A percentile compares a stretch with the other conserved stretches of the same genome.
phyloP scores from a whole-genome alignment of 2,329 filamentous ascomycete genomes.

The Calonectria fujianensis region DNA sequence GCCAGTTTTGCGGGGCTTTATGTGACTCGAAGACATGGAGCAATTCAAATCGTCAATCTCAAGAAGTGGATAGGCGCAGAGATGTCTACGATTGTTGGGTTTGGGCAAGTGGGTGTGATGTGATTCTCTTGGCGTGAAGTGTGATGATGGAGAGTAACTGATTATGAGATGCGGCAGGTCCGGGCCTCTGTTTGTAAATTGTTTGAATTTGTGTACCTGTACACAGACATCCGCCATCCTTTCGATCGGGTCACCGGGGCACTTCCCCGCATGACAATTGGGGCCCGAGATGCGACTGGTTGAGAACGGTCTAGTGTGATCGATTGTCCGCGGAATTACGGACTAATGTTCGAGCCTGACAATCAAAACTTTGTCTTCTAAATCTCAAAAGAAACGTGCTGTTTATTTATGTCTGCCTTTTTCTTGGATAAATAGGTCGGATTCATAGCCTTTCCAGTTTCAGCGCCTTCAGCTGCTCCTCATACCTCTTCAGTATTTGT shows the following conservation, averaged over 20 bases:
- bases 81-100: not conserved
- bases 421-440: not conserved
- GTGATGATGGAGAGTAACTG: not conserved
- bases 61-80: not conserved
- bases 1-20: not conserved
- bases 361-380: too few species aligned
- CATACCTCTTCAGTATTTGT: conserved; percentile 18
- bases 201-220: not conserved
- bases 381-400: too few species aligned
- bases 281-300: not conserved
- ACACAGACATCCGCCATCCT: not conserved
- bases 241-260: not conserved
- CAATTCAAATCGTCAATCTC: not conserved
- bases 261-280: not conserved
- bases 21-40: not conserved
- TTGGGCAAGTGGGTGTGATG: not conserved
- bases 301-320: not conserved
- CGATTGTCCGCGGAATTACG: not conserved
- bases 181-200: not conserved
- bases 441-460: not conserved
- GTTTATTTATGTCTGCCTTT: too few species aligned
- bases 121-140: not conserved
- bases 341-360: too few species aligned
- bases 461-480: not conserved
- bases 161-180: not conserved